phyloP scores from a whole-genome alignment of 2,329 filamentous ascomycete species.

The Xylaria sp. region DNA sequence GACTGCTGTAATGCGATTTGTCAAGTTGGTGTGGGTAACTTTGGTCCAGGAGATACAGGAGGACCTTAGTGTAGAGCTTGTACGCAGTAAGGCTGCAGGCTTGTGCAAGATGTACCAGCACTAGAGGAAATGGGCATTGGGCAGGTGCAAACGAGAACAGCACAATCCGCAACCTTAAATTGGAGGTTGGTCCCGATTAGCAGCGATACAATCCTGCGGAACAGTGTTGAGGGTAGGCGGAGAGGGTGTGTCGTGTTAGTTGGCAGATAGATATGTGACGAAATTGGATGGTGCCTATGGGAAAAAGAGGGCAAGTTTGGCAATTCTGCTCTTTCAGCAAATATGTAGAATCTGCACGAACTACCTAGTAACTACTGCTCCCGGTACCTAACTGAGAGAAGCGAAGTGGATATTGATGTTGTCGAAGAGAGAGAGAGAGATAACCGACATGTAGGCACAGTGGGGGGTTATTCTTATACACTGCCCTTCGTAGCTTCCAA shows the following conservation, averaged over 20 bases:
- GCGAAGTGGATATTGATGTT: too few relatives aligned
- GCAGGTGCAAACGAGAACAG: not conserved
- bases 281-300: too few relatives aligned
- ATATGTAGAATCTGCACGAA: not conserved
- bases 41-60: not conserved
- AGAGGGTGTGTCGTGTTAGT: not conserved
- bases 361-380: not conserved
- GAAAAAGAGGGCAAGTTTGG: too few relatives aligned
- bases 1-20: not conserved
- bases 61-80: not conserved
- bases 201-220: not conserved
- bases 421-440: too few relatives aligned
- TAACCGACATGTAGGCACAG: too few relatives aligned
- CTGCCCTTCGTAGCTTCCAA: too few relatives aligned
- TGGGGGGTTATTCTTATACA: too few relatives aligned
- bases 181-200: not conserved
- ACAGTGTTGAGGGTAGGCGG: not conserved
- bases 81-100: slow-evolving; percentile 36
- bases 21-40: not conserved
- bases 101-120: not conserved
- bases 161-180: not conserved
- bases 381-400: too few relatives aligned
- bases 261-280: not conserved
- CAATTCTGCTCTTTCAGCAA: not conserved
- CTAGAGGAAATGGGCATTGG: not conserved